These are phyloP conservation scores for Citrullus mucosospermus DNA, from an alignment of 306 rosid species.

Conservation along the genomic window DNA sequence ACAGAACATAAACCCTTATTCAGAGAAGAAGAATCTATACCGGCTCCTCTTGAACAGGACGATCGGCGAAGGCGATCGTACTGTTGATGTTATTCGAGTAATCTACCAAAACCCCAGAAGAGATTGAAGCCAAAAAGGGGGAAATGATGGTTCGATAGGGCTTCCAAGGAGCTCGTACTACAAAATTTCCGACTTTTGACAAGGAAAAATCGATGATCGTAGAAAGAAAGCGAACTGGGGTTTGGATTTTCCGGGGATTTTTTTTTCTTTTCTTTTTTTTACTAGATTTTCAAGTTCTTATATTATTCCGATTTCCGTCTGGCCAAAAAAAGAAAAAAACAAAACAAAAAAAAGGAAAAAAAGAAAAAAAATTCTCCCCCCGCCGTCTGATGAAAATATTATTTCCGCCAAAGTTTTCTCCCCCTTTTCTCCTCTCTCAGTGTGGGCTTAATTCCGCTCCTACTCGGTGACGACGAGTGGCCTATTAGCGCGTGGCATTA, in stretches of 20 bases:
- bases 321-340: too few relatives aligned
- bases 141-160: background rate
- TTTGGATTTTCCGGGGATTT: background rate
- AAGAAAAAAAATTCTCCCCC: background rate
- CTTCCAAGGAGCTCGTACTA: background rate
- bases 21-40: background rate
- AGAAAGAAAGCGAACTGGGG: background rate
- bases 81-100: background rate
- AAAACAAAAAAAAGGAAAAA: too few relatives aligned
- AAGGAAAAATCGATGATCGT: background rate
- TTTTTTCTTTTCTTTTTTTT: too few relatives aligned
- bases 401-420: background rate
- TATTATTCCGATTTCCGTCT: background rate
- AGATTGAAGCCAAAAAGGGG: background rate
- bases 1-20: slow-evolving; percentile 16
- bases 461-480: background rate
- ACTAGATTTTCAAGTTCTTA: background rate
- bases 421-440: background rate
- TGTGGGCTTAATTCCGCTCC: background rate
- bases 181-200: background rate
- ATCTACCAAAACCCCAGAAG: background rate
- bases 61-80: background rate
- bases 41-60: background rate
- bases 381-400: background rate
- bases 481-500: background rate